Evolutionary conservation across 2,329 filamentous ascomycete genomes (phyloP), one percentile per base, ranked within the genome.

Genomic region (Sporothrix globosa): DNA sequence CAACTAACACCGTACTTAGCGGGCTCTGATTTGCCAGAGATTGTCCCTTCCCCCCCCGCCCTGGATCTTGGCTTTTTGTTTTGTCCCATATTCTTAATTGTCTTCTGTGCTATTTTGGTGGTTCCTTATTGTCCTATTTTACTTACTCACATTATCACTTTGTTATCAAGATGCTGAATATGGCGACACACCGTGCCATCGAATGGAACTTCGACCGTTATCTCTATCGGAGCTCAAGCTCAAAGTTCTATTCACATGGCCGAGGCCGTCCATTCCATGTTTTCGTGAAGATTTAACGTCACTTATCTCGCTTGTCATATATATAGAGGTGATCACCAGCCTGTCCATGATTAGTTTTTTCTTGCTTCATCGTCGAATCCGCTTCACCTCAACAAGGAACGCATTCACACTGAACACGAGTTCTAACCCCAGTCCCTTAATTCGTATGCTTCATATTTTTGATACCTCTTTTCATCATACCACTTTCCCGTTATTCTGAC

Each of bases 21-120:
- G n/a, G 34, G 6, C 30, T 46, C 27, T 71, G 66, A 71, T 71
- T 71, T 69, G 67, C 67, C 34, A 60, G 70, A 71, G 70, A 71
- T 71, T 67, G 44, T 46, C 24, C 24, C n/a, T n/a, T 44, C 24
- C n/a, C 54, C 58, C 56, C 58, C 39, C 58, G 6, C 58, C 41
- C 39, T 63, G 21, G 19, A n/a, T 27, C 58, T 61, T 21, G 56
- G 34, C 14, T 10, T 63, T 46, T 27, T 63, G 39, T 24, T 50
- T 50, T 30, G 60, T n/a, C 41, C 48, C 2, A 30, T 30, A 30
- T 34, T 41, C 46, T 34, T 24, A 6, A 53, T 34, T 24, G n/a
- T 10, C 17, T 41, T 21, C 13, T 44, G 24, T 21, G 10, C 2
- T 54, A 2, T 27, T 44, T 27, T 19, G 21, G n/a, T 21, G 17